phyloP scores from a whole-genome alignment of 192 early-diverging fungal species.

The Phlyctochytrium arcticum region DNA sequence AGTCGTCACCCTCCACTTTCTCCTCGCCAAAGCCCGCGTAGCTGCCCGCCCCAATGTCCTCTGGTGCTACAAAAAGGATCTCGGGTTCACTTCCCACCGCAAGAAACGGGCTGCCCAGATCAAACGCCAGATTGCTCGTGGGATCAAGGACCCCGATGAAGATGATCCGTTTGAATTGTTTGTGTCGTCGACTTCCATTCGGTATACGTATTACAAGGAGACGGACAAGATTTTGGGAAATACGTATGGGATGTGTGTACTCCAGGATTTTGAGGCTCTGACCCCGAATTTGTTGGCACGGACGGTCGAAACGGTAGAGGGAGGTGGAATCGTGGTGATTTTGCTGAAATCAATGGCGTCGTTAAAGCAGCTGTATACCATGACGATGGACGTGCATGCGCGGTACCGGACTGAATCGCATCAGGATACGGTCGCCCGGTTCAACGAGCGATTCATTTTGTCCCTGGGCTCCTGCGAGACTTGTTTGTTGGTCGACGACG shows the following conservation, averaged over 20 bases:
- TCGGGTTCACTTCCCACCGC: slow-evolving; percentile 91
- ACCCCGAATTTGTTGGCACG: slow-evolving; percentile 95
- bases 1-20: slow-evolving; percentile 95
- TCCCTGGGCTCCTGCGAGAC: slow-evolving; percentile 83
- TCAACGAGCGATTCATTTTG: slow-evolving; percentile 97
- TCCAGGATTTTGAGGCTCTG: slow-evolving; percentile 96
- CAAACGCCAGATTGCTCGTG: slow-evolving; percentile 89
- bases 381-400: slow-evolving; percentile 98
- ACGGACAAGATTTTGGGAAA: slow-evolving; percentile 97
- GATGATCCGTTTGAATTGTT: slow-evolving; percentile 99
- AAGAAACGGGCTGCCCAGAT: slow-evolving; percentile 97
- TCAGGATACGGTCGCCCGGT: slow-evolving; percentile 88
- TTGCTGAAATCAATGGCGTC: slow-evolving; percentile 94
- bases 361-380: slow-evolving; percentile 93
- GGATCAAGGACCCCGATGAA: slow-evolving; percentile 82
- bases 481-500: slow-evolving; percentile 95
- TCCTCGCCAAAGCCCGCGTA: slow-evolving; percentile 90
- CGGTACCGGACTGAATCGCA: slow-evolving; percentile 93
- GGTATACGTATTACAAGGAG: slow-evolving; percentile 99
- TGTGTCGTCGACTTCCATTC: slow-evolving; percentile 88
- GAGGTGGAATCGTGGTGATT: slow-evolving; percentile 91
- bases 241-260: slow-evolving; percentile 97
- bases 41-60: slow-evolving; percentile 88
- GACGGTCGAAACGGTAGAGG: slow-evolving; percentile 98
- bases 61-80: slow-evolving; percentile 99